These are phyloP conservation scores for Rhododendron williamsianum DNA, from an alignment of 148 eudicot genomes.

Conservation along the genomic window DNA sequence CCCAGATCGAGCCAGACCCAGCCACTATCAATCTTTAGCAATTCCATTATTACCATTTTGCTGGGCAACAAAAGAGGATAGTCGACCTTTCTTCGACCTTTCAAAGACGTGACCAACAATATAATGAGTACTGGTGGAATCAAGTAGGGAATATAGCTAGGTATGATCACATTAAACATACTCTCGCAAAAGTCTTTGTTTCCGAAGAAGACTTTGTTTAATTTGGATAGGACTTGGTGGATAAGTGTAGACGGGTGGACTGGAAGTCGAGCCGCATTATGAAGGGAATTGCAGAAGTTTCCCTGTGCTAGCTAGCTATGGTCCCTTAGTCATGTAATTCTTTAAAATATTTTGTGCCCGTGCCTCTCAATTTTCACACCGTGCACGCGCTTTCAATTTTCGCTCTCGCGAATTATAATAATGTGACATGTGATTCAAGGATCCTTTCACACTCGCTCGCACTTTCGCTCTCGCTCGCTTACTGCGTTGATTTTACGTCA, in stretches of 20 bases:
- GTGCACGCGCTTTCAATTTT: no score
- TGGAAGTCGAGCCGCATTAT: background rate
- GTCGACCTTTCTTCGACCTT: background rate
- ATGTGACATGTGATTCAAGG: no score
- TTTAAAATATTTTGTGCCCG: no score
- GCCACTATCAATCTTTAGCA: background rate
- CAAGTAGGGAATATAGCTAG: no score
- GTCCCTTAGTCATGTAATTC: no score
- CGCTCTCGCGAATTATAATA: no score
- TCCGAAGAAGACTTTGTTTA: background rate
- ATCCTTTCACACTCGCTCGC: no score
- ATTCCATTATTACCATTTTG: background rate
- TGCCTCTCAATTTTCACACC: no score
- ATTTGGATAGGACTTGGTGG: background rate
- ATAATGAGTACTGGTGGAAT: background rate
- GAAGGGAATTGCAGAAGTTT: background rate
- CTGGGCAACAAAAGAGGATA: no score
- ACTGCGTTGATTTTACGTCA: background rate
- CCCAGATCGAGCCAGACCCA: background rate
- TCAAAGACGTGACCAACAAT: background rate
- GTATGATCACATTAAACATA: no score
- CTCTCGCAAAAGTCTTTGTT: background rate
- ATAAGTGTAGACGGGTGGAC: slow-evolving; percentile 1
- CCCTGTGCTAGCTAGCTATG: background rate
- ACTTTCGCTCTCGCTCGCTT: no score